Conservation (phyloP, 1,139 yeast genomes). For the Zygosaccharomyces pseudobailii region DNA sequence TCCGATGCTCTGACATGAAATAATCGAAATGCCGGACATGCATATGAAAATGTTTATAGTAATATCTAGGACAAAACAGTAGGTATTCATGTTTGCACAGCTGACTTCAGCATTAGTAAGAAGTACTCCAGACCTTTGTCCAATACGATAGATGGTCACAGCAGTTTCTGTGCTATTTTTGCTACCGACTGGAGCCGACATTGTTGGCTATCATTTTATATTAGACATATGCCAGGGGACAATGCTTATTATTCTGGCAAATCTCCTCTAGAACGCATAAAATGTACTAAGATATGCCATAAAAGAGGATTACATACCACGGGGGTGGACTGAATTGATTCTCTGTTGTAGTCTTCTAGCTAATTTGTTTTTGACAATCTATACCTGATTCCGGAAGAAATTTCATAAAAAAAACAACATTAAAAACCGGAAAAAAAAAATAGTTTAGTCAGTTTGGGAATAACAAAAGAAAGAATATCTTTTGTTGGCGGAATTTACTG, state of each 20-base stretch:
- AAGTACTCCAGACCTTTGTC: no score
- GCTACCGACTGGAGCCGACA: no score
- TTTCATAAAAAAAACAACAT: not conserved
- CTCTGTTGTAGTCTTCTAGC: not conserved
- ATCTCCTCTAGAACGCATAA: not conserved
- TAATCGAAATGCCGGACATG: constrained; percentile 1
- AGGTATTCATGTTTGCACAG: no score
- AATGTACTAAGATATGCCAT: not conserved
- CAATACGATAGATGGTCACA: no score
- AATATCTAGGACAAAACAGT: no score
- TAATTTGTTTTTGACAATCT: not conserved
- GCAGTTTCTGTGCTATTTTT: no score
- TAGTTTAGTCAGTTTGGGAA: not conserved
- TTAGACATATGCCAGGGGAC: no score
- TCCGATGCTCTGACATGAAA: not conserved
- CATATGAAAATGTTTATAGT: no score
- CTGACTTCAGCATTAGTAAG: no score
- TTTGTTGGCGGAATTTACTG: constrained; percentile 6
- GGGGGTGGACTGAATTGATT: not conserved
- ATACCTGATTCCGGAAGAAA: not conserved
- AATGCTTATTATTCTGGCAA: no score
- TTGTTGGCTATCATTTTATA: no score
- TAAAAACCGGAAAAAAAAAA: not conserved
- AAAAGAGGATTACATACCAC: no score
- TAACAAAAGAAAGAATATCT: constrained; percentile 5